Conservation (phyloP, 2,329 filamentous ascomycete genomes). For the Trichoderma aggressivum region DNA sequence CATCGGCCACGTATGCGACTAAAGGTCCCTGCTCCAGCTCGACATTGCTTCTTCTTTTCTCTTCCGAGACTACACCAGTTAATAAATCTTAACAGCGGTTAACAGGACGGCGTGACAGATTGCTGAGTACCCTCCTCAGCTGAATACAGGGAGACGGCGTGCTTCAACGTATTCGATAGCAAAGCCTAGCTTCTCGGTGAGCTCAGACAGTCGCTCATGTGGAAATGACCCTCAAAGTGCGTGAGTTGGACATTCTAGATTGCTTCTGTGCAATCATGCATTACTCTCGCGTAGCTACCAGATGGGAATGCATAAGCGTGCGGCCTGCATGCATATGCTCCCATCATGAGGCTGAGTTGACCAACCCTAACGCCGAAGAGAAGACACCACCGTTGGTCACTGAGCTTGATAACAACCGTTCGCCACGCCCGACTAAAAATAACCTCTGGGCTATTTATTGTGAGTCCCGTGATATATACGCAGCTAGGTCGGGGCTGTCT, state of each 20-base stretch:
- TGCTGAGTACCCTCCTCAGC: neutral
- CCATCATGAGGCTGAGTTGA: neutral
- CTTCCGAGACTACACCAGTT: neutral
- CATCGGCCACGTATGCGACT: neutral
- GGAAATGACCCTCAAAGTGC: neutral
- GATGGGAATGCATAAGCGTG: neutral
- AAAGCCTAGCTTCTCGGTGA: neutral
- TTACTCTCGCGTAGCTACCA: neutral
- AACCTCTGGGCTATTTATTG: too few relatives aligned
- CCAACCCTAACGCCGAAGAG: too few relatives aligned
- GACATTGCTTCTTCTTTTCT: neutral
- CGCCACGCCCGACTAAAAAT: too few relatives aligned
- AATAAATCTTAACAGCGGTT: neutral
- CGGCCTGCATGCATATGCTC: neutral
- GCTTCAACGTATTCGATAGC: neutral
- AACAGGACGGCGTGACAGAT: neutral
- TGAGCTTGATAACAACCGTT: too few relatives aligned
- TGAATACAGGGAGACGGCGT: neutral
- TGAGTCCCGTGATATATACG: neutral
- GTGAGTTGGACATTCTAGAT: neutral
- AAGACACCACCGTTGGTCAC: too few relatives aligned
- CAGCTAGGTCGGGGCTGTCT: neutral
- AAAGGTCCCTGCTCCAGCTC: neutral
- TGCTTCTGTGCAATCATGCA: neutral
- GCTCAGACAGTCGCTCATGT: neutral